These are phyloP conservation scores for Peniophora sp. DNA, from an alignment of 1,284 basidiomycete genomes.

Conservation along the genomic window DNA sequence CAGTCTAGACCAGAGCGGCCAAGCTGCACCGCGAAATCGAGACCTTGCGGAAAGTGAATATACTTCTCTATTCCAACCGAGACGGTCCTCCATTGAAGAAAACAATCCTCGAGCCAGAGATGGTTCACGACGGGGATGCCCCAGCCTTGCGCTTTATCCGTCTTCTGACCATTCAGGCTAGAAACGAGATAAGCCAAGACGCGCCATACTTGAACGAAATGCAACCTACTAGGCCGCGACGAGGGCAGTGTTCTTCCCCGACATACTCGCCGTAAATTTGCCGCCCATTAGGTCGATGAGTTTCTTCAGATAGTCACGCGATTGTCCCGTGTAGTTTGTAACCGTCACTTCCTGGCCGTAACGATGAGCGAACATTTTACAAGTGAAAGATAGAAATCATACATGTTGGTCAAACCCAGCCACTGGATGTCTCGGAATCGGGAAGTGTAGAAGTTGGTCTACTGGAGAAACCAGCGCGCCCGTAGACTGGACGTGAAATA, in stretches of 20 bases:
- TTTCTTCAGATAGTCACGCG: conserved; percentile 80
- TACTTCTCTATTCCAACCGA: conserved; percentile 57
- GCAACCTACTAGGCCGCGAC: conserved; percentile 70
- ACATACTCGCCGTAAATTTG: conserved; percentile 75
- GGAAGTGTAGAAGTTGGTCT: conserved; percentile 57
- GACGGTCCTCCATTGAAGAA: conserved; percentile 66
- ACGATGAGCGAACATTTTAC: not conserved
- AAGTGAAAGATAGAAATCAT: conserved; percentile 9
- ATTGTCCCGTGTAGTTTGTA: conserved; percentile 81
- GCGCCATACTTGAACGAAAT: not conserved
- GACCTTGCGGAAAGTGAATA: conserved; percentile 53
- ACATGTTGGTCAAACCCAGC: conserved; percentile 31
- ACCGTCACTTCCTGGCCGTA: conserved; percentile 62
- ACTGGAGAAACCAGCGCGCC: conserved; percentile 58
- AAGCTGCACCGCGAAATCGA: conserved; percentile 58
- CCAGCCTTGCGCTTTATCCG: conserved; percentile 70
- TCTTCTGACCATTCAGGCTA: conserved; percentile 66
- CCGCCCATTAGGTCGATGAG: conserved; percentile 74
- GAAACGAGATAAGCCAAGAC: not conserved
- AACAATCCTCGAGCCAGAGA: conserved; percentile 84
- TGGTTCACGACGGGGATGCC: conserved; percentile 84
- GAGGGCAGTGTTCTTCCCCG: conserved; percentile 65
- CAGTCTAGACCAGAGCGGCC: conserved; percentile 28
- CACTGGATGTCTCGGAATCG: conserved; percentile 35
- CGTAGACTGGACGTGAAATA: conserved; percentile 68